Evolutionary conservation across 164 flowering plant species (phyloP), one percentile per base, ranked within the genome.

Genomic region (Magnolia sinica): DNA sequence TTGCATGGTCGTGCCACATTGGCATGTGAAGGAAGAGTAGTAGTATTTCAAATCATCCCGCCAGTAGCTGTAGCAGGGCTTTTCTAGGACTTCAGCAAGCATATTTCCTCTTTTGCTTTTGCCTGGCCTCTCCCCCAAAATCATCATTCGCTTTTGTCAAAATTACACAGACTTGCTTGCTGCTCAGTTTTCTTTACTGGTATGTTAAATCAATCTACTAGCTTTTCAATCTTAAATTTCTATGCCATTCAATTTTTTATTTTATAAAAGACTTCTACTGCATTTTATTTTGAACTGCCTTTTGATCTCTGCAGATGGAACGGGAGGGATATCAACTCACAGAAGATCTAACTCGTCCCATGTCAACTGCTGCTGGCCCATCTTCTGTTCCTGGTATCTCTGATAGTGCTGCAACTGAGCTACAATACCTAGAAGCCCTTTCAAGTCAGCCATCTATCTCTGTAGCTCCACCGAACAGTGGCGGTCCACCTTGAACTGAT

Each of bases 121-220:
- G 59, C 79, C 63, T 64, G 70, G 18, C 76, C 23, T 76, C 70
- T 79, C 69, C 52, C 65, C 49, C 31, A 20, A 20, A 64, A 27
- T 27, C 22, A 52, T 52, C 14, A 71, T 71, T 83, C 59, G 11
- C 23, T 87, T 77, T 73, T 37, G 19, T 78, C 97, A 96, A 98
- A 85, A 89, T 76, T 77, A 80, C 63, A 93, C 98, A 11, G 99
- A 96, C 80, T 83, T 91, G 82, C 90, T 96, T 76, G 97, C 93
- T 24, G 83, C 83, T 10, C 95, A 94, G 79, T 88, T 86, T 45
- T 45, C 78, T 78, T 78, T 87, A 37, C 87, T 91, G 92, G 98
- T 96, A 88, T 27, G 29, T 27, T 27, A 27, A 27, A 27, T 27
- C 29, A 27, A 27, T 27, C 29, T 27, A 27, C 29, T 31, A 23